Evolutionary conservation across 1,139 yeast genomes (phyloP), one percentile per base, ranked within the genome.

Genomic region (Lodderomyces theae): DNA sequence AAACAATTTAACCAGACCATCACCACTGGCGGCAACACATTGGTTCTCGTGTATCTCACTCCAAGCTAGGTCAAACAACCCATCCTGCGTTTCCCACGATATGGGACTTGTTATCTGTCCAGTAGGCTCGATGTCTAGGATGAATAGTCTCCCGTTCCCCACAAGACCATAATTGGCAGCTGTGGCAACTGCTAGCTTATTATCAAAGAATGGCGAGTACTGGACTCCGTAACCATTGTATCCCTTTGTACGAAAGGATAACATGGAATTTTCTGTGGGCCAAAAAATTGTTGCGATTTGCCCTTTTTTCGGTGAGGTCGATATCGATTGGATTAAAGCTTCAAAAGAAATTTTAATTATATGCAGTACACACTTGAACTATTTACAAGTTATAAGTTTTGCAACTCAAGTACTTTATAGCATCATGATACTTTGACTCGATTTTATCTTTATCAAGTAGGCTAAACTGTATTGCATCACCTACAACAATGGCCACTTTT

Each of bases 111-210:
- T 54, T 17, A 87, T 74, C 16, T 57, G 57, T 1, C 97, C 97
- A 46, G 72, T 68, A 8, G 80, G 77, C 38, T 76, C 79, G 40
- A 92, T 84, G 40, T 79, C 79, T 28, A 90, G 66, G 2, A 90
- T 69, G 52, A 70, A 82, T 23, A 92, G 67, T 48, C 87, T 74
- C 3, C 98, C 98, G 59, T 92, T 92, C 3, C 98, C 98, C 3
- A 88, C 96, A 8, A 92, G 69, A 2, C 97, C 97, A 61, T 83
- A 92, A 63, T 92, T 92, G 26, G 97, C 88, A 0, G 96, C 84
- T 0, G 95, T 73, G 1, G 96, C 94, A 26, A 88, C 94, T 0
- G 96, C 97, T 11, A 92, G 59, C 54, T 86, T 86, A 63, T 86
- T 86, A 63, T 92, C 97, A 52, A 79, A 86, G 57, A 81, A 92